Base-by-base conservation (phyloP, 2,329 filamentous ascomycete genomes). In the Fusarium mangiferae region DNA sequence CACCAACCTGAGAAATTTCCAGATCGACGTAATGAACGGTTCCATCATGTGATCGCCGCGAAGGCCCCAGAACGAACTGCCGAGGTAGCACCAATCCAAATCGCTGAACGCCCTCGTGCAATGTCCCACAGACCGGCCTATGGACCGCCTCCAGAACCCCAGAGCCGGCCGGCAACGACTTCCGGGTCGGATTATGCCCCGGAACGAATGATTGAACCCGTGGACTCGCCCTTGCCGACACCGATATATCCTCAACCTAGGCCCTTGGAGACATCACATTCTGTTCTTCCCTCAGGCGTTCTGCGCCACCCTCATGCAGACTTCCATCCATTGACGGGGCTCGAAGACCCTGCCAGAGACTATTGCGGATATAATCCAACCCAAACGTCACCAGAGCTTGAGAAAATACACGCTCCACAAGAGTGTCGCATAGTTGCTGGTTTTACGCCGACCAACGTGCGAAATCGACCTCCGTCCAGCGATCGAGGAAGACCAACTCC, bases 311-410 rank as follows among this genome's bases (percentile, higher is more conserved):
- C 70, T 24, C 59, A 64, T 14, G 76, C 77, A 42, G 70, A 56
- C 18, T 60, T 70, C 56, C 77, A 74, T 11, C 72, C 75, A 7
- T 74, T 67, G 41, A 73, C 75, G 18, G 76, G 78, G 64, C 58
- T 60, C 15, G 71, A 78, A 42, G 59, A 54, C 20, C 56, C 66
- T 6, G 44, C 61, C 12, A 78, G 77, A 55, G 68, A 71, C n/a
- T 35, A 24, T 22, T 65, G 49, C 13, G 51, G 54, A 26, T 24
- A 52, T 45, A 70, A 76, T 30, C 64, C 72, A 36, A 65, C 58
- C 24, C 77, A 65, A n/a, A n/a, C n/a, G n/a, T n/a, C n/a, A n/a
- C n/a, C n/a, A n/a, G n/a, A n/a, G n/a, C n/a, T n/a, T n/a, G n/a
- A n/a, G n/a, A n/a, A n/a, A n/a, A n/a, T n/a, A n/a, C n/a, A n/a